A percentile compares a stretch with the other conserved stretches of the same genome.
phyloP scores from a whole-genome alignment of 148 eudicot species.

The Vaccinium myrtillus region DNA sequence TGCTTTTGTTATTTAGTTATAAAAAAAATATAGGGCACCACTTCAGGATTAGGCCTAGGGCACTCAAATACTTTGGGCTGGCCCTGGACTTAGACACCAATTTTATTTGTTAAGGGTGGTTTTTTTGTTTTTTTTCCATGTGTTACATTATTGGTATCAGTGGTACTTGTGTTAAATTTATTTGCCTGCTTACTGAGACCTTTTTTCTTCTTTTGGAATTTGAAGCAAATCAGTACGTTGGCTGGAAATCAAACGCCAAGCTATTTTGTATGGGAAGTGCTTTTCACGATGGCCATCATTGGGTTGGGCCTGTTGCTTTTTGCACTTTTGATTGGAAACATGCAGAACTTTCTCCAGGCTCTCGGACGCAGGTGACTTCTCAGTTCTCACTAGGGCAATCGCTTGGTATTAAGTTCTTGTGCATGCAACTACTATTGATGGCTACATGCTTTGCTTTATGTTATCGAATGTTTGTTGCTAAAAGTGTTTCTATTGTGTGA shows the following conservation, averaged over 20 bases:
- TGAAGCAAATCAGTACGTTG: slow-evolving; percentile 84
- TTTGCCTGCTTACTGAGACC: background rate
- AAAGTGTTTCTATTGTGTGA: background rate
- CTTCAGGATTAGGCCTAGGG: no score
- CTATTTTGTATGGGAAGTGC: slow-evolving; percentile 73
- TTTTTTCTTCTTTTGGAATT: background rate
- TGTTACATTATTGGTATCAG: background rate
- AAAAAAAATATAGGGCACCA: no score
- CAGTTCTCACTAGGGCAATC: background rate
- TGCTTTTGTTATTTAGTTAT: no score
- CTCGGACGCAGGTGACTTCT: slow-evolving; percentile 71
- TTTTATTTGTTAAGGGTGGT: background rate
- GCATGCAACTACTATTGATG: background rate
- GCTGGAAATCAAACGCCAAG: slow-evolving; percentile 81
- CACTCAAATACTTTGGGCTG: no score
- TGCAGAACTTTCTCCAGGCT: slow-evolving; percentile 87
- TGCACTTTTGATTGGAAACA: slow-evolving; percentile 80
- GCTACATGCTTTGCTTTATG: background rate
- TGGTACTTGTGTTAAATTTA: no score
- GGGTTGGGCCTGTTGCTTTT: slow-evolving; percentile 80
- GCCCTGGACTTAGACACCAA: background rate
- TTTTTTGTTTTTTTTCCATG: background rate
- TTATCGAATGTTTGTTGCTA: background rate
- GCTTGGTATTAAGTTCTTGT: background rate
- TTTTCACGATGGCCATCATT: slow-evolving; percentile 75